Evolutionary conservation across 2,329 filamentous ascomycete genomes (phyloP).

Genomic region (Stachybotrys chlorohalonatus): DNA sequence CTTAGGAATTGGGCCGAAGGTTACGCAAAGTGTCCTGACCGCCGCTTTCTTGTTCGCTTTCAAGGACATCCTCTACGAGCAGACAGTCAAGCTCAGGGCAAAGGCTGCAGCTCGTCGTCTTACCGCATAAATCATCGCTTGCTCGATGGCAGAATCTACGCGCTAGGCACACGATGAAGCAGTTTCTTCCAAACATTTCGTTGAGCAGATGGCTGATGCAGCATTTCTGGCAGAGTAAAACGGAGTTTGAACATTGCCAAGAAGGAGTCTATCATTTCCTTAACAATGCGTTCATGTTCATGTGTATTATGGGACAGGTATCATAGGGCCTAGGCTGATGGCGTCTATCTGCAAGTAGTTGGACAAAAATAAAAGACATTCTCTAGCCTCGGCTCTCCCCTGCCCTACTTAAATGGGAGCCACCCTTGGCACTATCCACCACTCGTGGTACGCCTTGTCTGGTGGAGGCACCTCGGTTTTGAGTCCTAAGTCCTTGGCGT

Average conservation of each 20-base stretch:
- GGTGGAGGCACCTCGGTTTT: slow-evolving; percentile 43
- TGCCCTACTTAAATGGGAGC: slow-evolving; percentile 6
- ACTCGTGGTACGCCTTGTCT: slow-evolving; percentile 50
- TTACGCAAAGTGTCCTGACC: slow-evolving; percentile 93
- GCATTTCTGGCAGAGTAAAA: too few relatives aligned
- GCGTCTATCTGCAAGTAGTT: too few relatives aligned
- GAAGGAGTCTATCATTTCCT: too few relatives aligned
- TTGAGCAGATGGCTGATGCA: too few relatives aligned
- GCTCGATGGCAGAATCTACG: neutral
- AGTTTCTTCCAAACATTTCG: too few relatives aligned
- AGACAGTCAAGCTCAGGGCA: slow-evolving; percentile 59
- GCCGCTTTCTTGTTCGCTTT: slow-evolving; percentile 96
- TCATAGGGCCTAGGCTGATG: too few relatives aligned
- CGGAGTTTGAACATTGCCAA: too few relatives aligned
- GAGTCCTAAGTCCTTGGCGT: slow-evolving; percentile 24
- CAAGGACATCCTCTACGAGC: slow-evolving; percentile 91
- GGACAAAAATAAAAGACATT: too few relatives aligned
- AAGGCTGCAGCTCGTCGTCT: slow-evolving; percentile 16
- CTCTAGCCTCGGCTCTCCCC: neutral
- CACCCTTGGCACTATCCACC: slow-evolving; percentile 54
- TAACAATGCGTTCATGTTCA: too few relatives aligned
- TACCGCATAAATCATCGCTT: neutral
- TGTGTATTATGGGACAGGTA: too few relatives aligned
- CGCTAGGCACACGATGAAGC: too few relatives aligned
- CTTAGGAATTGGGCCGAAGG: slow-evolving; percentile 85